Conservation (phyloP, 2,329 filamentous ascomycete species). For the Didymella pinodella region DNA sequence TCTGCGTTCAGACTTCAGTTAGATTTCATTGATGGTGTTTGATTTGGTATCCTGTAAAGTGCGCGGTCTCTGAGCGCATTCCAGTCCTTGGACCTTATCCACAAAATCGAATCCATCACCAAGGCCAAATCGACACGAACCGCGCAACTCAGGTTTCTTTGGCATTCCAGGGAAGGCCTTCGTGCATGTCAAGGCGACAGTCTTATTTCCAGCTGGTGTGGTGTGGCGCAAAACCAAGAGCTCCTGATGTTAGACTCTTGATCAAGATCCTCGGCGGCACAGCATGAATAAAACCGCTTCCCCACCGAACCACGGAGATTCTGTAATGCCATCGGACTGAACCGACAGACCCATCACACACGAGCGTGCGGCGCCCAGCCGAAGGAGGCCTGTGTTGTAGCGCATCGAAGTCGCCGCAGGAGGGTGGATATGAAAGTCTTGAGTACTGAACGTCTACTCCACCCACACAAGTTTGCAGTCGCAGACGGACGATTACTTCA, state of each 20-base stretch:
- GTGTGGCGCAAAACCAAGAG: not conserved
- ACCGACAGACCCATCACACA: constrained; percentile 14
- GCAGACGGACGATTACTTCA: not conserved
- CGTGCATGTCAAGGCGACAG: no score
- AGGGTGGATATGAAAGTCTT: not conserved
- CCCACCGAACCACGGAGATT: constrained; percentile 12
- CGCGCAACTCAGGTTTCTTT: no score
- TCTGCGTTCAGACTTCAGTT: no score
- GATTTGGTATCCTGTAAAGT: no score
- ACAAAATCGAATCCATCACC: no score
- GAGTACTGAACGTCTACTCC: constrained; percentile 7
- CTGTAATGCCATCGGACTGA: constrained; percentile 2
- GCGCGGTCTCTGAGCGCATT: no score
- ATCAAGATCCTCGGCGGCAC: not conserved
- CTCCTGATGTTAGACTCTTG: not conserved
- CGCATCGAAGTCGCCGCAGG: not conserved
- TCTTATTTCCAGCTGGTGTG: no score
- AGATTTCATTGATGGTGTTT: not conserved
- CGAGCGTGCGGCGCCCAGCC: constrained; percentile 7
- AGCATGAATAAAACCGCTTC: constrained; percentile 2
- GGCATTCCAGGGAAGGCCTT: no score
- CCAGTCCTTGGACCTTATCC: no score
- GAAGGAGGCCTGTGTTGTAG: constrained; percentile 2
- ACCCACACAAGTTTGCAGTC: not conserved
- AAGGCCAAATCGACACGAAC: no score